phyloP scores from a whole-genome alignment of 495 filamentous ascomycete species.

The Clavariopsis aquatica region DNA sequence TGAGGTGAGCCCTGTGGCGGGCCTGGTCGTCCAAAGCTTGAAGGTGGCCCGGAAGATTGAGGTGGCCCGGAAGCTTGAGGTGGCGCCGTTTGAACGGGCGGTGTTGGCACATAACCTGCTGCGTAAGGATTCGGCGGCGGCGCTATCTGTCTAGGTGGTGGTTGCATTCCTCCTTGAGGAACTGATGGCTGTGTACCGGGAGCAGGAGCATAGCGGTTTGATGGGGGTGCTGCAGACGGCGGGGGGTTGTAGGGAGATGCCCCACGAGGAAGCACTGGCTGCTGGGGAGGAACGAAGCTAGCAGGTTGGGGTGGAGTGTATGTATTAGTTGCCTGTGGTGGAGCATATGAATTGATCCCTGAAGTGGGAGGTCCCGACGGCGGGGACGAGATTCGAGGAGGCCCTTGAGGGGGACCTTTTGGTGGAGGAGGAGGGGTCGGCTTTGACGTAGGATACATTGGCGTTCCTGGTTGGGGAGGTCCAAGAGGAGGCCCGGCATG shows the following conservation, averaged over 20 bases:
- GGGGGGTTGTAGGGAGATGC: constrained; percentile 88
- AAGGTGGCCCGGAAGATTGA: constrained; percentile 25
- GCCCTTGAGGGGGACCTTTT: constrained; percentile 52
- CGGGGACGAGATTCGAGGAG: constrained; percentile 60
- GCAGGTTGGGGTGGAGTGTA: constrained; percentile 45
- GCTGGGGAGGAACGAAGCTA: constrained; percentile 48
- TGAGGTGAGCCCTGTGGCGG: constrained; percentile 45
- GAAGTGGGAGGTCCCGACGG: constrained; percentile 55
- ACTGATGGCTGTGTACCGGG: constrained; percentile 50
- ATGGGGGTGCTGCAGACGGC: constrained; percentile 69
- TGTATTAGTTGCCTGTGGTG: constrained; percentile 49
- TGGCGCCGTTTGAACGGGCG: constrained; percentile 20
- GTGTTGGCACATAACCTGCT: constrained; percentile 17
- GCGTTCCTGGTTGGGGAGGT: constrained; percentile 36
- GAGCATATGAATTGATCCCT: constrained; percentile 73
- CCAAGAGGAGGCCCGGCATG: constrained; percentile 47
- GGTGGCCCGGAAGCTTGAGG: constrained; percentile 27
- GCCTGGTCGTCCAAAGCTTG: constrained; percentile 46
- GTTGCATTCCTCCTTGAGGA: constrained; percentile 30
- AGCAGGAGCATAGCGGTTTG: constrained; percentile 83
- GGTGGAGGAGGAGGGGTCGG: constrained; percentile 60
- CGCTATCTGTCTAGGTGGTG: constrained; percentile 41
- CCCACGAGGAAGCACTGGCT: constrained; percentile 65
- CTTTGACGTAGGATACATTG: constrained; percentile 51
- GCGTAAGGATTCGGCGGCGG: constrained; percentile 45